A percentile compares a stretch with the other conserved stretches of the same genome.
Conservation (phyloP, 108 stramenopile genomes). For the Nitzschia sp. region DNA sequence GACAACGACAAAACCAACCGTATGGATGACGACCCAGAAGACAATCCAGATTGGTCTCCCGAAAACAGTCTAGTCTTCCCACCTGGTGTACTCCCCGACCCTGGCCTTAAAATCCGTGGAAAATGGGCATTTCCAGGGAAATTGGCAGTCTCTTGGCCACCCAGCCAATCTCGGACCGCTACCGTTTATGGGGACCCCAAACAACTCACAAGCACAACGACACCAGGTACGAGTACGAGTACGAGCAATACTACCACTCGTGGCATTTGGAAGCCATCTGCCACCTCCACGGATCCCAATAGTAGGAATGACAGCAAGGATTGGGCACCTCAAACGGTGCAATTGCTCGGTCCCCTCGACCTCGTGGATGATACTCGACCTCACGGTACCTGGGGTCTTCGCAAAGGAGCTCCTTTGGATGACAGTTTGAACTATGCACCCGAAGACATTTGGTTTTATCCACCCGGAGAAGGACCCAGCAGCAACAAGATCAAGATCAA, state of each 20-base stretch:
- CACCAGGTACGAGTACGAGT: not conserved
- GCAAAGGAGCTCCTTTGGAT: not conserved
- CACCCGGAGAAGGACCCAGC: constrained; percentile 12
- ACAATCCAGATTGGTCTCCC: constrained; percentile 7
- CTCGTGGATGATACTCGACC: constrained; percentile 1
- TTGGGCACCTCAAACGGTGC: constrained; percentile 8
- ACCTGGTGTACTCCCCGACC: constrained; percentile 10
- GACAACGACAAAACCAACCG: not conserved
- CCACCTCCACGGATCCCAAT: not conserved
- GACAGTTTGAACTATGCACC: constrained; percentile 3
- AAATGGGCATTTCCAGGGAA: not conserved
- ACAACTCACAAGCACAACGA: not conserved
- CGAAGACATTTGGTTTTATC: constrained; percentile 24
- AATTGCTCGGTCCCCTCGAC: not conserved
- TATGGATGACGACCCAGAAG: not conserved
- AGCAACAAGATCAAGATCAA: no score
- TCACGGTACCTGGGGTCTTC: constrained; percentile 14
- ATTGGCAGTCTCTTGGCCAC: constrained; percentile 7
- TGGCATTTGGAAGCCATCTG: constrained; percentile 11
- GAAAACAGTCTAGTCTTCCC: constrained; percentile 7
- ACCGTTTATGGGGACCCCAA: not conserved
- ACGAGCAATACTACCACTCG: not conserved
- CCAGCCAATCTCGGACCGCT: not conserved
- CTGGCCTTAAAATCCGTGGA: constrained; percentile 8
- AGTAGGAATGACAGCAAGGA: not conserved